phyloP scores from a whole-genome alignment of 495 filamentous ascomycete genomes.

The Mytilinidion resinicola region DNA sequence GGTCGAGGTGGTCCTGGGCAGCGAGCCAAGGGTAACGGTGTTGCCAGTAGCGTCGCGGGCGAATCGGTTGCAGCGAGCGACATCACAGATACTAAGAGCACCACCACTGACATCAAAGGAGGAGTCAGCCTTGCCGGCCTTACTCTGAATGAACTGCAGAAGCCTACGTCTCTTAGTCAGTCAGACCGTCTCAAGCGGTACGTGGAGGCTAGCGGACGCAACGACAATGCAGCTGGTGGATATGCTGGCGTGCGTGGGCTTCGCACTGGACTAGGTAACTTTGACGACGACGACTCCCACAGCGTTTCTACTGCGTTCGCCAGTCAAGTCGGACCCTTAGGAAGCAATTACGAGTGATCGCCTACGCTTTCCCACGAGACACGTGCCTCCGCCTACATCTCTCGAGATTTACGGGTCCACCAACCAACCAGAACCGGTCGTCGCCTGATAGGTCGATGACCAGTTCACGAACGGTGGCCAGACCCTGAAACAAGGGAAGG shows the following conservation, averaged over 20 bases:
- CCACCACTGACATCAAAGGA: conserved; percentile 60
- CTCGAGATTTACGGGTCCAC: not conserved
- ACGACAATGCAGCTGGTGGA: conserved; percentile 40
- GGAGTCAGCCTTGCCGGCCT: conserved; percentile 81
- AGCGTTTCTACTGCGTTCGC: conserved; percentile 95
- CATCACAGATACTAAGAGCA: conserved; percentile 69
- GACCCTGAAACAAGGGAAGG: not conserved
- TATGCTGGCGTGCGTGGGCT: conserved; percentile 42
- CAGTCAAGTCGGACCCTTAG: conserved; percentile 77
- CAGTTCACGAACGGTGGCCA: not conserved
- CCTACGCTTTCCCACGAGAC: not conserved
- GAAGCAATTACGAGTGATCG: conserved; percentile 76
- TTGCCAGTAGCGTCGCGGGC: conserved; percentile 73
- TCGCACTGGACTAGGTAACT: conserved; percentile 14
- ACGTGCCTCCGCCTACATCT: not conserved
- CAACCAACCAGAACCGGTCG: not conserved
- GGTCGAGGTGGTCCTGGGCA: conserved; percentile 38
- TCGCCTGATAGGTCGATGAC: not conserved
- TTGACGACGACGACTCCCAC: conserved; percentile 79
- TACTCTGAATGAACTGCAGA: conserved; percentile 65
- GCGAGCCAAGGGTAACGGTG: conserved; percentile 48
- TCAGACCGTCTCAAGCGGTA: conserved; percentile 78
- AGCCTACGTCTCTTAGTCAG: conserved; percentile 78
- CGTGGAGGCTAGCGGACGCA: conserved; percentile 71
- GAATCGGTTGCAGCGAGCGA: conserved; percentile 88